Base-by-base conservation (phyloP, 129 eudicot genomes). In the Logfia minima region DNA sequence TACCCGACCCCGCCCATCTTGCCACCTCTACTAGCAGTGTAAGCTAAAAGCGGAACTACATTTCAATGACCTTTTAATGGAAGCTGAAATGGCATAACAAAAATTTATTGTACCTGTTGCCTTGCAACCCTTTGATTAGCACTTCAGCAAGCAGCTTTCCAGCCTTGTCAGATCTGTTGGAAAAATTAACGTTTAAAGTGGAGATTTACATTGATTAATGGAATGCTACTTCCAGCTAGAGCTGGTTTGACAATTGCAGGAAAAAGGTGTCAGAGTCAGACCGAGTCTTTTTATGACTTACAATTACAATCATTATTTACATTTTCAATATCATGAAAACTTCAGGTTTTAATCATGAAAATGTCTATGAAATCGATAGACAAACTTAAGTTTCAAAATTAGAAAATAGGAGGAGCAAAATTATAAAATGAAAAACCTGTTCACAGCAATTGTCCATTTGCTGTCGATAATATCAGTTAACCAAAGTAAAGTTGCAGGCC, bases 101-200 rank as follows among this genome's bases (percentile, higher is more conserved):
- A 24, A 31, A 24, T 60, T 19, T 4, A 22, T 71, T 48, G 53
- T 79, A 91, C 99, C 99, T 89, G 73, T 95, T 88, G 67, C 99
- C 99, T 72, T 95, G 99, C 79, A 91, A 78, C 66, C 97, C 99
- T 78, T 91, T 92, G 79, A 87, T 71, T 37, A 95, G 77, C 29
- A 89, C 99, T 83, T 94, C 95, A 52, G 99, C 97, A 68, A 95
- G 97, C 82, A 95, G 84, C 83, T 75, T 88, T 79, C 99, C 99
- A n/a, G 99, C 99, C 87, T 95, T 95, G 72, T 95, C 99, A 63
- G 99, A 86, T 86, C 99, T 95, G 77, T 68, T 18, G 69, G 18
- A 43, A 58, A 72, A 68, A 18, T 23, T 60, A 34, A 55, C 79
- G 43, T 72, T 41, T 51, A 1, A 72, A 61, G 35, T 53, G 51